phyloP scores from a whole-genome alignment of 805 yeast species.

The Pichia membranifaciens region DNA sequence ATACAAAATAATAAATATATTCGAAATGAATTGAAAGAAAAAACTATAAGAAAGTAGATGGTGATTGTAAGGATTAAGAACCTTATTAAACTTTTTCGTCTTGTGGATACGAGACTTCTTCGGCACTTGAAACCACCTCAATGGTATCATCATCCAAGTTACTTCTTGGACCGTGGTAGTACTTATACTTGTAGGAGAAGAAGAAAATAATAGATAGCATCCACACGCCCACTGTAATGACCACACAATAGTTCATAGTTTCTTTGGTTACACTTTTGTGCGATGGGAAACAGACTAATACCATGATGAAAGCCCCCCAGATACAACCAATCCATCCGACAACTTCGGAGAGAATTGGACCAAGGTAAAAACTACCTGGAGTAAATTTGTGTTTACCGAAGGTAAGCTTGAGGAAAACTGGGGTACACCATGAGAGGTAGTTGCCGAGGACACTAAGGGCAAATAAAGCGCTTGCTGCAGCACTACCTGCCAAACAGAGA shows the following conservation, averaged over 20 bases:
- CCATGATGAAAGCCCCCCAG: constrained; percentile 40
- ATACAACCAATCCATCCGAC: constrained; percentile 40
- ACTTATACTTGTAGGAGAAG: constrained; percentile 20
- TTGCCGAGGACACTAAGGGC: constrained; percentile 55
- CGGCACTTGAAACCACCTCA: constrained; percentile 8
- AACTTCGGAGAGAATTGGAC: constrained; percentile 38
- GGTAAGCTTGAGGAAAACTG: constrained; percentile 43
- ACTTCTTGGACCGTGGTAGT: constrained; percentile 23
- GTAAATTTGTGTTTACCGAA: constrained; percentile 42
- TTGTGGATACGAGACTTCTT: too few relatives aligned
- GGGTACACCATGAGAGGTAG: constrained; percentile 54
- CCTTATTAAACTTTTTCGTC: too few relatives aligned
- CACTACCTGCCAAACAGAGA: constrained; percentile 46
- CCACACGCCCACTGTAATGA: constrained; percentile 29
- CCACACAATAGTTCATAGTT: constrained; percentile 32
- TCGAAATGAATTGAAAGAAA: too few relatives aligned
- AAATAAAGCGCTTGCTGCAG: constrained; percentile 59
- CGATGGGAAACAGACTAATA: constrained; percentile 50
- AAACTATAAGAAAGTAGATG: too few relatives aligned
- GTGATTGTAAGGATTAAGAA: too few relatives aligned
- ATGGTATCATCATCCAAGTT: constrained; percentile 14
- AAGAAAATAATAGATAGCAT: constrained; percentile 20
- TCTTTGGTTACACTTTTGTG: constrained; percentile 27
- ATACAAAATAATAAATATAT: neutral
- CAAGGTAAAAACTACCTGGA: constrained; percentile 62